Evolutionary conservation across 305 asterid species (phyloP), one percentile per base, ranked within the genome.

Genomic region (Solanum aculeatissimum): DNA sequence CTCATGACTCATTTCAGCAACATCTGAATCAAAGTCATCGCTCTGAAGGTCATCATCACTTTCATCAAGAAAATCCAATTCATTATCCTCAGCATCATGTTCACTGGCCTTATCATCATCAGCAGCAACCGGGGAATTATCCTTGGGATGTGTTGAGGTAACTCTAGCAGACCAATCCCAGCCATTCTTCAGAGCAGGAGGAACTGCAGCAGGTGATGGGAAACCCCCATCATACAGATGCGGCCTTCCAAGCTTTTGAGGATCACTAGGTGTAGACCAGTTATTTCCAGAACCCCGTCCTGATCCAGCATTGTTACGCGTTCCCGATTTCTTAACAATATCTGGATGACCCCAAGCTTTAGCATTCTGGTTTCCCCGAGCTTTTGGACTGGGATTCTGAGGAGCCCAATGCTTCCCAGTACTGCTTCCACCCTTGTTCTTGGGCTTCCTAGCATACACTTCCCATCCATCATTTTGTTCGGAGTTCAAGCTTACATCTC

Each of bases 21-120:
- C 93, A 88, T 97, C 98, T 0, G 98, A 92, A 58, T 95, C 98
- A 87, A 83, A 91, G 9, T 55, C 98, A 79, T 97, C 98, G 53
- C 93, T 92, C 12, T 85, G 57, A 84, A 90, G 84, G 47, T 93
- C 99, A 77, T 93, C 98, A 86, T 97, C 95, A 54, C 87, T 80
- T 75, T 92, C 97, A 40, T 87, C 92, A 32, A 65, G 89, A 32
- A 84, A 84, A 79, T 69, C 90, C 12, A 82, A 85, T 40, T 84
- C 89, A 40, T 29, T 23, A 65, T 51, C 83, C n/a, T 81, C 87
- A 38, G 69, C 88, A 60, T 27, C 90, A 72, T 84, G 85, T 68
- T 83, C 89, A 68, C 86, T 65, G 72, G 87, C 63, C 65, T 81
- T 85, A 60, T 80, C 79, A 60, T 80, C 79, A 74, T 21, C 47